Evolutionary conservation across 441 rosid species (phyloP).

Genomic region (Isatis lusitanica): DNA sequence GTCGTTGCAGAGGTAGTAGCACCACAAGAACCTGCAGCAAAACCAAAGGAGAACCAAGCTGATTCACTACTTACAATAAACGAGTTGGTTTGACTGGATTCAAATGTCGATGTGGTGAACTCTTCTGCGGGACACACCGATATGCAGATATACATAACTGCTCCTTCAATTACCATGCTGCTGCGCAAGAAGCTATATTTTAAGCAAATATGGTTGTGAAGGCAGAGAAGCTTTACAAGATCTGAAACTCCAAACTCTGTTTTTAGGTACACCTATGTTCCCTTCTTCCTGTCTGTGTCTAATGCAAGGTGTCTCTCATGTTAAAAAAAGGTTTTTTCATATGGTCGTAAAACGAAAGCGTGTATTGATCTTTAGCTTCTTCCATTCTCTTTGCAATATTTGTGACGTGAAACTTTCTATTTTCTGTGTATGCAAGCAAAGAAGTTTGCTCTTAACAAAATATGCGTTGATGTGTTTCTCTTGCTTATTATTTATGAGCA

Average conservation of each 20-base stretch:
- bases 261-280: conserved; percentile 15
- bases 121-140: conserved; percentile 65
- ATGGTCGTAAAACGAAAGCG: conserved; percentile 24
- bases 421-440: conserved; percentile 24
- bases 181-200: conserved; percentile 65
- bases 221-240: conserved; percentile 73
- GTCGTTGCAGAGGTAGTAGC: conserved; percentile 42
- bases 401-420: conserved; percentile 11
- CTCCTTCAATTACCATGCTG: conserved; percentile 56
- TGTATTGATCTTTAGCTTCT: conserved; percentile 28
- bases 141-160: conserved; percentile 67
- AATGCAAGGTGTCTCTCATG: conserved; percentile 34
- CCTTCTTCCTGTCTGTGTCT: conserved; percentile 23
- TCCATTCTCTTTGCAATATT: conserved; percentile 24
- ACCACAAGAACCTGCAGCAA: conserved; percentile 40
- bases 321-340: conserved; percentile 15
- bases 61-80: conserved; percentile 64
- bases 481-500: conserved; percentile 21
- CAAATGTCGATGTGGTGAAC: conserved; percentile 65
- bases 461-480: conserved; percentile 24
- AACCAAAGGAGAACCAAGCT: conserved; percentile 58
- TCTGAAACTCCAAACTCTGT: conserved; percentile 37
- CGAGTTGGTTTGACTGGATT: conserved; percentile 70
- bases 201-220: conserved; percentile 71
- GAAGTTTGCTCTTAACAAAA: background rate